Percentiles rank a stretch among this genome's conserved stretches.
Evolutionary conservation across 2,329 filamentous ascomycete species (phyloP).

Genomic region (Pseudogymnoascus sp.): DNA sequence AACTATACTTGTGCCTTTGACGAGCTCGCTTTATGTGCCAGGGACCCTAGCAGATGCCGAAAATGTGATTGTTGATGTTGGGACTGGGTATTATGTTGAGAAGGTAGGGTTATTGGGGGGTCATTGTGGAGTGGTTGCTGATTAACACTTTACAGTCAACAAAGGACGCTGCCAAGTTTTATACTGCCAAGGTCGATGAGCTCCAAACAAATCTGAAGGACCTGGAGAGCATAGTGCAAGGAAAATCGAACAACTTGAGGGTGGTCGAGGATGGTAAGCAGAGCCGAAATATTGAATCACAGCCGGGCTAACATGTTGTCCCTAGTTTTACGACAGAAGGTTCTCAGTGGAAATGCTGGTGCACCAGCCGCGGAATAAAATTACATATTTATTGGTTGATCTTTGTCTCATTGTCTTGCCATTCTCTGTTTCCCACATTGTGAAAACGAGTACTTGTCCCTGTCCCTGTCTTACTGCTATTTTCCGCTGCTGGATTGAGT

Average conservation of each 20-base stretch:
- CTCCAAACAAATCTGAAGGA: constrained; percentile 59
- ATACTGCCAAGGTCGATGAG: constrained; percentile 61
- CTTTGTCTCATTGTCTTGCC: neutral
- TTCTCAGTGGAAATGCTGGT: constrained; percentile 38
- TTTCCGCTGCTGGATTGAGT: constrained; percentile 5
- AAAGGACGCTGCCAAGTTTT: constrained; percentile 59
- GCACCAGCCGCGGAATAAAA: constrained; percentile 26
- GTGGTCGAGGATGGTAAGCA: constrained; percentile 78
- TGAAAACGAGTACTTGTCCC: neutral
- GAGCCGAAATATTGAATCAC: constrained; percentile 10
- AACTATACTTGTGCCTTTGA: constrained; percentile 82
- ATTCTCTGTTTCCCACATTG: neutral
- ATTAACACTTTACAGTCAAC: constrained; percentile 35
- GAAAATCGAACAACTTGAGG: constrained; percentile 77
- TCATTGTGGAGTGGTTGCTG: neutral
- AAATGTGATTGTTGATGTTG: constrained; percentile 82
- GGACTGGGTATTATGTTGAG: constrained; percentile 90
- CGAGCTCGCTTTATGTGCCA: constrained; percentile 88
- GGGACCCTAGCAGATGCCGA: constrained; percentile 69
- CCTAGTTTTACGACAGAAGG: constrained; percentile 45
- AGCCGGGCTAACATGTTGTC: constrained; percentile 19
- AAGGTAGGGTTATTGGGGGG: constrained; percentile 51
- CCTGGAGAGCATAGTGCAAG: constrained; percentile 60
- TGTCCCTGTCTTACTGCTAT: constrained; percentile 6
- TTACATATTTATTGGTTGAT: constrained; percentile 11